Evolutionary conservation across 257 asterid species (phyloP).

Genomic region (Solanum chilense): DNA sequence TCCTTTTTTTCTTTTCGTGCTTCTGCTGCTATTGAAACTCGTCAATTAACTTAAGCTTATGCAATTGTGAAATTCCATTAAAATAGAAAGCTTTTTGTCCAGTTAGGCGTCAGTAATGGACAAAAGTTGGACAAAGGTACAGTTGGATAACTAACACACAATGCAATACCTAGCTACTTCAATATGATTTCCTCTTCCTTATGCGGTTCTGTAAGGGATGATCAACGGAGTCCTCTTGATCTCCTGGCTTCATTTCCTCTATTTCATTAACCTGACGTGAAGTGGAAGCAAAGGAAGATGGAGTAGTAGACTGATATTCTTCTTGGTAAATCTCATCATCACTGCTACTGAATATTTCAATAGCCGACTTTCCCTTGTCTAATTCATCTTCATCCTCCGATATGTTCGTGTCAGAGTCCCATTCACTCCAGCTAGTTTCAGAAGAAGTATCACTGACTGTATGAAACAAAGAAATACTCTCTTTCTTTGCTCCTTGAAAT

Average conservation of each 20-base stretch:
- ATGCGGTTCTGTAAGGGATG: constrained; percentile 1
- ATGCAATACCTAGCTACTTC: constrained; percentile 18
- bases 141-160: not conserved
- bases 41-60: not conserved
- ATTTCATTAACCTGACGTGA: constrained; percentile 19
- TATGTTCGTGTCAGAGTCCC: not conserved
- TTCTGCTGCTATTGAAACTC: not conserved
- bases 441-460: constrained; percentile 25
- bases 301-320: not conserved
- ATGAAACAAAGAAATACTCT: constrained; percentile 53
- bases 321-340: constrained; percentile 23
- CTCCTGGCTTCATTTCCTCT: constrained; percentile 16
- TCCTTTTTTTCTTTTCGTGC: too few relatives aligned
- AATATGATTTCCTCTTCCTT: constrained; percentile 60
- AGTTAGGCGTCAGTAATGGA: not conserved
- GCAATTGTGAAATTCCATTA: not conserved
- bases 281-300: constrained; percentile 14
- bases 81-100: not conserved
- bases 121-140: not conserved
- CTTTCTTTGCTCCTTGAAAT: constrained; percentile 50
- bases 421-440: constrained; percentile 17
- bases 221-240: not conserved
- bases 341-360: constrained; percentile 22
- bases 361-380: constrained; percentile 25
- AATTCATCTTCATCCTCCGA: constrained; percentile 9